These are phyloP conservation scores for Trichoderma sp. DNA, from an alignment of 2,329 filamentous ascomycete genomes.

Conservation along the genomic window DNA sequence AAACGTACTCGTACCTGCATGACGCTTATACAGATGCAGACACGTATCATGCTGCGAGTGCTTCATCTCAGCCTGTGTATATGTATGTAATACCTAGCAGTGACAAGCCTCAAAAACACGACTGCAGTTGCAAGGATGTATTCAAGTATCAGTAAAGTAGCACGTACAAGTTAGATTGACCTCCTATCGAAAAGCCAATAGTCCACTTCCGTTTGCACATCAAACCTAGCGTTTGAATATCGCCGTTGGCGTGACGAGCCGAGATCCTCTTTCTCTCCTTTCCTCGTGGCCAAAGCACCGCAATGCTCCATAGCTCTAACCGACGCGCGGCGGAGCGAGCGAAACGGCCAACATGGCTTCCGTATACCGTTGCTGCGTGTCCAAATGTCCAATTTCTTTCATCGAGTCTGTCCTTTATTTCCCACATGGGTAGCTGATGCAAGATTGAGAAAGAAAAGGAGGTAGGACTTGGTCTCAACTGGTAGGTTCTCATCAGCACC, in stretches of 20 bases:
- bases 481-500: constrained; percentile 10
- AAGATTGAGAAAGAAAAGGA: constrained; percentile 3
- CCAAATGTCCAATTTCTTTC: not conserved
- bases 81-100: not conserved
- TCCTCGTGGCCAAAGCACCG: constrained; percentile 21
- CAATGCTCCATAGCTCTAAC: constrained; percentile 8
- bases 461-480: constrained; percentile 2
- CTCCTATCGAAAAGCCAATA: not conserved
- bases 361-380: constrained; percentile 5
- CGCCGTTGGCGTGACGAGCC: not conserved
- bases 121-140: not conserved
- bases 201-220: not conserved
- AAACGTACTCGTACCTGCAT: constrained; percentile 2
- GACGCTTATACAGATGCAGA: not conserved
- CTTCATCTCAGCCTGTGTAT: not conserved
- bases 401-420: not conserved
- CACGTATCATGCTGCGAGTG: not conserved
- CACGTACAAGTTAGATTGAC: not conserved
- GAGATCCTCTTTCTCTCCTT: constrained; percentile 21
- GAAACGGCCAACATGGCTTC: constrained; percentile 12
- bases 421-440: not conserved
- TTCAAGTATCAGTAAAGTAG: not conserved
- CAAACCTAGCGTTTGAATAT: not conserved
- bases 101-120: not conserved
- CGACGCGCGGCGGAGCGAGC: constrained; percentile 8